phyloP scores from a whole-genome alignment of 257 asterid genomes.

The Primulina eburnea region DNA sequence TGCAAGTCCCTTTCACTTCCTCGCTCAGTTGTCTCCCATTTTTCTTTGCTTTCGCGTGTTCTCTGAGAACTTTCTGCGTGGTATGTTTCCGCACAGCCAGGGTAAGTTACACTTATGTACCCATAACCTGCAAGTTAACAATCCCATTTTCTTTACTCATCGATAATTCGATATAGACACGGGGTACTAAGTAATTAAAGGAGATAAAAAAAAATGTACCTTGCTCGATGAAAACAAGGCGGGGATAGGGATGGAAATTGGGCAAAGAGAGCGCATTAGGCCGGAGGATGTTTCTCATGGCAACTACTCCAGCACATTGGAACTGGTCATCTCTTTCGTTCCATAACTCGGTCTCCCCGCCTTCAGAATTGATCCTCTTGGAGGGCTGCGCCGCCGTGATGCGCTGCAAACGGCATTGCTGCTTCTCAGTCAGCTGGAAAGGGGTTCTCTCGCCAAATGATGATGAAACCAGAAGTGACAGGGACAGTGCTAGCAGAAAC shows the following conservation, averaged over 20 bases:
- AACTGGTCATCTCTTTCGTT: constrained; percentile 48
- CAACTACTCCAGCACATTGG: constrained; percentile 66
- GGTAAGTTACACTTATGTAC: constrained; percentile 41
- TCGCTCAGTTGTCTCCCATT: constrained; percentile 5
- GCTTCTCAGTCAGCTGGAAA: constrained; percentile 35
- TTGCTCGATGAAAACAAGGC: constrained; percentile 52
- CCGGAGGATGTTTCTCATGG: constrained; percentile 40
- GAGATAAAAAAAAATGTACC: constrained; percentile 26
- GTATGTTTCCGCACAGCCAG: constrained; percentile 75
- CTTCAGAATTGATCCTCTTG: constrained; percentile 45
- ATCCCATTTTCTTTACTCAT: neutral
- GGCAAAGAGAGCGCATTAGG: constrained; percentile 62
- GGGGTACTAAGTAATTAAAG: neutral
- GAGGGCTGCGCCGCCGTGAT: constrained; percentile 43
- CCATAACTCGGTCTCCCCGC: constrained; percentile 63
- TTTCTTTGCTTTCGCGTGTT: constrained; percentile 14
- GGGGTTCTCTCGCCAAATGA: constrained; percentile 28
- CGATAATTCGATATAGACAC: neutral
- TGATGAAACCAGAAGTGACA: constrained; percentile 27
- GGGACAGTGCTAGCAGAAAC: constrained; percentile 31
- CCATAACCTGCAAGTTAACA: constrained; percentile 47
- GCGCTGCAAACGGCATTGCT: constrained; percentile 62
- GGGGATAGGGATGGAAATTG: constrained; percentile 63
- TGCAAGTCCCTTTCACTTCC: constrained; percentile 40
- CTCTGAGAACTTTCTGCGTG: constrained; percentile 17